Evolutionary conservation across 495 filamentous ascomycete species (phyloP), one percentile per base, ranked within the genome.

Genomic region (Penicillium goetzii): DNA sequence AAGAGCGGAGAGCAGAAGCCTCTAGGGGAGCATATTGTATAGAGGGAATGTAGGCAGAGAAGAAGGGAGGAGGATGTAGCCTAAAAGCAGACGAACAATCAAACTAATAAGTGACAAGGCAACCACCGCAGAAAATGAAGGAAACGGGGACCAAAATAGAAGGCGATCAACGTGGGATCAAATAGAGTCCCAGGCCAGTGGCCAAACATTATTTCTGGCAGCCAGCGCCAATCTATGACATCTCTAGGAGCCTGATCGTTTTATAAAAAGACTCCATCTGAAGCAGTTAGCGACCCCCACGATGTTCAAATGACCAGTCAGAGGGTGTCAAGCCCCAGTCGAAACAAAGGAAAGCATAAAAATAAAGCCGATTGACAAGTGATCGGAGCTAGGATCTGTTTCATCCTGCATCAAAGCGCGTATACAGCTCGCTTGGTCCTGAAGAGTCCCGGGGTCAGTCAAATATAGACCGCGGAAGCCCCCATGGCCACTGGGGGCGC

Each of bases 261-360:
- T 63, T 58, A 58, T 58, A 65, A 61, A 69, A 57, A 70, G 43
- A 43, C 32, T 28, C 62, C 45, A 52, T 63, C 54, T 43, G 60
- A 56, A 61, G 60, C 56, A 58, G 30, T 55, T 60, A 47, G 59
- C 68, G 34, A 58, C 47, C 52, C 43, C 41, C 56, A 23, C 28
- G 55, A 55, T 26, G n/a, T 25, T 49, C 59, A 56, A 52, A 49
- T 19, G 49, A 40, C 59, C 68, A 68, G 28, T 69, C 66, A 64
- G 58, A 57, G 45, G 38, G 51, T 62, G 53, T 23, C 57, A 59
- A 21, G 34, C 14, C n/a, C 53, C 30, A 36, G 34, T 60, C 28
- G 32, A 69, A 71, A 67, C 65, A 71, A 66, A 71, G 61, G 14
- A 21, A 52, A 30, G 36, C 23, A 28, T 58, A 53, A 62, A 66